phyloP scores from a whole-genome alignment of 225 moss, liverwort and hornwort genomes.

The Lunularia cruciata region DNA sequence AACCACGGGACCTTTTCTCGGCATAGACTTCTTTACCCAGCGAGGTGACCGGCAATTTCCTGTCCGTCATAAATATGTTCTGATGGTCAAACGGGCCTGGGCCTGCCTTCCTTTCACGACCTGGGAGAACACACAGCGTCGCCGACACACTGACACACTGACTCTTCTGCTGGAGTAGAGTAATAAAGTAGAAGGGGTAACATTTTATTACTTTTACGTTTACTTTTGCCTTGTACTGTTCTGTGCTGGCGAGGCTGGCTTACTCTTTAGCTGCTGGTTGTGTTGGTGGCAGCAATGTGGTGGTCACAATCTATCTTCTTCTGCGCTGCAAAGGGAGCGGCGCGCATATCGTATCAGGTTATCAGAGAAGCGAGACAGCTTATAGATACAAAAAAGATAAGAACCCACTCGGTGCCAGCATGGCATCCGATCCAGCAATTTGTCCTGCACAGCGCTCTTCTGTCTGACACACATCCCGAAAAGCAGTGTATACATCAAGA shows the following conservation, averaged over 20 bases:
- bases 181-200: too few species aligned
- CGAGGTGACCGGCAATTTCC: background rate
- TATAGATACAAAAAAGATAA: background rate
- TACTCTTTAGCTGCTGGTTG: too few species aligned
- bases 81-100: slow-evolving; percentile 6
- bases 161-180: background rate
- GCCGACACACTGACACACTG: slow-evolving; percentile 3
- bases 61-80: background rate
- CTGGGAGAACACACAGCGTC: slow-evolving; percentile 11
- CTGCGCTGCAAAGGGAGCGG: slow-evolving; percentile 2
- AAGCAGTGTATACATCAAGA: background rate
- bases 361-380: background rate
- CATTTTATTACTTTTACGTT: too few species aligned
- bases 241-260: too few species aligned
- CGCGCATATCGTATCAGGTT: slow-evolving; percentile 6
- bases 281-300: too few species aligned
- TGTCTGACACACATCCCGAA: background rate
- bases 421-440: background rate
- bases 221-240: background rate
- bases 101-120: too few species aligned
- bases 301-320: background rate
- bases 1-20: too few species aligned
- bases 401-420: background rate
- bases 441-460: background rate
- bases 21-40: too few species aligned